Base-by-base conservation (phyloP, 129 eudicot genomes). In the Silybum marianum region DNA sequence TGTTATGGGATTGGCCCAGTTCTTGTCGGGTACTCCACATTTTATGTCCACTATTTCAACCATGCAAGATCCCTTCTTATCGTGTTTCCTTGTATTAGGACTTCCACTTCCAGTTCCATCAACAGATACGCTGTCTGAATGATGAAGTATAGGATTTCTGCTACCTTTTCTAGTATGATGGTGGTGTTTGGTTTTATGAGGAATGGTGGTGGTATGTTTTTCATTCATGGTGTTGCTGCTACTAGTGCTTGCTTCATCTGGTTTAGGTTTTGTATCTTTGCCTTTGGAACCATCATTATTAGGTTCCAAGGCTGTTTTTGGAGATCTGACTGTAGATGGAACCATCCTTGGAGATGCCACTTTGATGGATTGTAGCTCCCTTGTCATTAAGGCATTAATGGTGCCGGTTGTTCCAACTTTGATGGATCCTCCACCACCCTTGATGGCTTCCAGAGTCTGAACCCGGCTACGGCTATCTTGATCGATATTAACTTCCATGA, bases 341-440 rank as follows among this genome's bases (percentile, higher is more conserved):
- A 67, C 69, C 12, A 81, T 80, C 46, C 48, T 77, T 66, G 71
- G 81, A 48, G 89, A 51, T 83, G 86, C 78, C 74, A 75, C 83
- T 58, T 85, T 87, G 23, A 80, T 60, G 0, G 94, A 88, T 18
- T 88, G 88, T 30, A 95, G 65, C 79, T 95, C 99, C 80, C 90
- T 85, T 30, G 94, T 85, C 97, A 95, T 95, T 42, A 95, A 81
- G 63, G 97, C 89, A 79, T 95, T 88, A 42, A 95, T 95, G 73
- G 90, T 95, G 40, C 99, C 99, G 1, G 96, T 89, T 26, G 93
- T 85, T 70, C 99, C 99, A 54, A 95, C 95, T 87, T 89, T 92
- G 40, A 95, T 84, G 28, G 99, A 95, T 30, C 99, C 99, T 75
- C 97, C 99, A 42, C 97, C 97, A 24, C 99, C 97, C 83, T 80